phyloP scores from a whole-genome alignment of 805 yeast species.

The Candida xiaguanensis region DNA sequence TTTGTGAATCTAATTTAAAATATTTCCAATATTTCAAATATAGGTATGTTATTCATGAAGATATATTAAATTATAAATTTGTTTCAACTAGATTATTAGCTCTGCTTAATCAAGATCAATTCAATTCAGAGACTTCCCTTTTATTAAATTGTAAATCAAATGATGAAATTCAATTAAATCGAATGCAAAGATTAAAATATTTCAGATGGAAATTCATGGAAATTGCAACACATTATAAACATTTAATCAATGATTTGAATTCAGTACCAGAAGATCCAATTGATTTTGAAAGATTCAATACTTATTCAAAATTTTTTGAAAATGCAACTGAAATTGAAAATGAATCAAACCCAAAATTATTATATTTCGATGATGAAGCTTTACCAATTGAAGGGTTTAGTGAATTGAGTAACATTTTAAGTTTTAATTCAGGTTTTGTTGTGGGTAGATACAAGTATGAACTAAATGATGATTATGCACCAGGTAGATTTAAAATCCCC shows the following conservation, averaged over 20 bases:
- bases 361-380: slow-evolving; percentile 6
- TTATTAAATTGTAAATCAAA: background rate
- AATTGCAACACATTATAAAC: background rate
- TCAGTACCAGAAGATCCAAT: background rate
- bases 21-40: slow-evolving; percentile 4
- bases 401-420: slow-evolving; percentile 1
- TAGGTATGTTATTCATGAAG: slow-evolving; percentile 8
- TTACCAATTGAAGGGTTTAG: slow-evolving; percentile 4
- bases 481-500: slow-evolving; percentile 3
- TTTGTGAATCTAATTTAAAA: slow-evolving; percentile 6
- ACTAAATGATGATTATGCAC: background rate
- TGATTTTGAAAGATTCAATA: background rate
- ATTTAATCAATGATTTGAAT: background rate
- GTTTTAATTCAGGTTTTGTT: background rate
- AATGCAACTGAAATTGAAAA: background rate
- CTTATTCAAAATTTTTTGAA: background rate
- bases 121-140: background rate
- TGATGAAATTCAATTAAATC: slow-evolving; percentile 3
- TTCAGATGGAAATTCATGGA: slow-evolving; percentile 8
- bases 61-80: slow-evolving; percentile 13
- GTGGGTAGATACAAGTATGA: background rate
- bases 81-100: slow-evolving; percentile 10
- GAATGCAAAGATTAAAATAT: slow-evolving; percentile 3
- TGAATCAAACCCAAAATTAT: slow-evolving; percentile 1
- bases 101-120: background rate